Evolutionary conservation across 768 basidiomycete genomes (phyloP), one percentile per base, ranked within the genome.

Genomic region (Suillus luteus): DNA sequence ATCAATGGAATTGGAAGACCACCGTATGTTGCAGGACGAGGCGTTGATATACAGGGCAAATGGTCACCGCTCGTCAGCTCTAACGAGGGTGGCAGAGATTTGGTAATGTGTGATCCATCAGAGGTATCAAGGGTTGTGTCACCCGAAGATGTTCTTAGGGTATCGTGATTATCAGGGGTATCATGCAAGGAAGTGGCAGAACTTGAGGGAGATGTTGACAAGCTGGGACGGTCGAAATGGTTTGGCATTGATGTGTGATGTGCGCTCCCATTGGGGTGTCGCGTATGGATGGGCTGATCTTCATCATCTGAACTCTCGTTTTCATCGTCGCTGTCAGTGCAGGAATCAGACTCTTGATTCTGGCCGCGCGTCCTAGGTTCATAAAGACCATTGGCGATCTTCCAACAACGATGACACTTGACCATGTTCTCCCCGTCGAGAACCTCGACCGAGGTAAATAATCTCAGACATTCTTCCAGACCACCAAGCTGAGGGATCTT

Each of bases 381-480:
- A 67, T 87, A 85, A 62, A 82, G 74, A 19, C 91, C 90, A 70
- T 94, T 86, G 62, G 85, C 87, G 41, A 94, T 88, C 80, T 94
- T 95, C 96, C 96, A 99, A 77, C 96, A 99, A 59, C 90, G 83
- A 67, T 90, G 84, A 73, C 96, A 99, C 0, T 95, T 95, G 60
- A 97, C 95, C 79, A 89, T 90, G 69, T 99, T 97, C 69, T 97
- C 96, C 0, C 93, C 94, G 68, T 97, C 92, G 40, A 99, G 78
- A 8, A 93, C 85, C 70, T 99, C 96, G n/a, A 97, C 95, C 5
- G 90, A 83, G 0, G 95, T 97, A 77, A 99, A 99, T 79, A 91
- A 82, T 66, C 87, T 82, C 64, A 96, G 76, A 66, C 92, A 93
- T 62, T 95, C 93, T 69, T 92, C 91, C 33, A 90, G 79, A 0